Evolutionary conservation across 2,329 filamentous ascomycete species (phyloP).

Genomic region (Blastomyces percursus): DNA sequence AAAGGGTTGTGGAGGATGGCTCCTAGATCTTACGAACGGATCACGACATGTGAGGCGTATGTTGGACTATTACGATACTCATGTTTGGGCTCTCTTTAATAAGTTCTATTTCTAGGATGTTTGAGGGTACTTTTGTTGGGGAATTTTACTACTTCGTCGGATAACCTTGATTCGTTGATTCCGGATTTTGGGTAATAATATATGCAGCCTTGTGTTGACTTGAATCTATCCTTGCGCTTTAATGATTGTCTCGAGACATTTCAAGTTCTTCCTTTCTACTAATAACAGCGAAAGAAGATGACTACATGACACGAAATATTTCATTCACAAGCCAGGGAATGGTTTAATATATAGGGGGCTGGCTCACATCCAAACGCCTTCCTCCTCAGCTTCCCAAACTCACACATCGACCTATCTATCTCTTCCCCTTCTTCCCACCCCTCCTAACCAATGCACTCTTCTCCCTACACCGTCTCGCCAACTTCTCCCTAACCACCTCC

Average conservation of each 20-base stretch:
- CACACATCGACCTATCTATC: neutral
- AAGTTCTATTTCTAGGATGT: neutral
- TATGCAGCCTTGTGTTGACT: neutral
- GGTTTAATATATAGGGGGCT: neutral
- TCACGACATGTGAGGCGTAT: neutral
- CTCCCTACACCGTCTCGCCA: constrained; percentile 23
- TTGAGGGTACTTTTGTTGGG: neutral
- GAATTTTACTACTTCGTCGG: neutral
- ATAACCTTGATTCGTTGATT: neutral
- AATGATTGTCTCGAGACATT: neutral
- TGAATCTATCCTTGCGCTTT: neutral
- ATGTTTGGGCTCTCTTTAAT: neutral
- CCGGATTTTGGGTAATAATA: neutral
- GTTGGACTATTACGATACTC: neutral
- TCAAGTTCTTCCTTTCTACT: neutral
- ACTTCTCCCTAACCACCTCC: constrained; percentile 31
- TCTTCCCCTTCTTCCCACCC: constrained; percentile 12
- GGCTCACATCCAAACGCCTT: neutral
- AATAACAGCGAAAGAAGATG: neutral
- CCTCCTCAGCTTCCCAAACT: neutral
- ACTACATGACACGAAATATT: neutral
- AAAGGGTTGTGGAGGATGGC: constrained; percentile 6
- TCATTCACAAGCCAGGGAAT: neutral
- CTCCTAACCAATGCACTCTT: constrained; percentile 21
- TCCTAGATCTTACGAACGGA: no score